Percentiles rank a stretch among this genome's conserved stretches.
phyloP scores from a whole-genome alignment of 2,329 filamentous ascomycete species.

The Botryotinia convoluta region DNA sequence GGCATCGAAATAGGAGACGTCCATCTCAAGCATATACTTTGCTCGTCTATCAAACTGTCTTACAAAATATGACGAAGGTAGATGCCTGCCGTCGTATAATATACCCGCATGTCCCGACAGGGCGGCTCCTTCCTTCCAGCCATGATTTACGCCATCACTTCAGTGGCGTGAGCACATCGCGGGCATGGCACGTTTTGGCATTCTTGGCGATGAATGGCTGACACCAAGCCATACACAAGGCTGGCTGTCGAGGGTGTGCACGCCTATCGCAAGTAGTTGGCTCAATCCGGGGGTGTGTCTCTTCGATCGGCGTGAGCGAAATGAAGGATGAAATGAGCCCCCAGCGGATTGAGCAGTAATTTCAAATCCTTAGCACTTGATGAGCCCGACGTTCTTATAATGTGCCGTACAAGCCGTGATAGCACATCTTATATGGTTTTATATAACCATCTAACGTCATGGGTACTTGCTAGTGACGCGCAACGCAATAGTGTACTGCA shows the following conservation, averaged over 20 bases:
- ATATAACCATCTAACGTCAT: background rate
- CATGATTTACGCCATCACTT: background rate
- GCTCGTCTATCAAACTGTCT: background rate
- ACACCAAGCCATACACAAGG: background rate
- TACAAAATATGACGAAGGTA: background rate
- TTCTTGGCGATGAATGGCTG: constrained; percentile 22
- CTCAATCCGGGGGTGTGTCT: background rate
- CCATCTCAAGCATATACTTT: background rate
- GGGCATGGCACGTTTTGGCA: constrained; percentile 18
- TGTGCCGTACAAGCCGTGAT: background rate
- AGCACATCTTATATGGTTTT: background rate
- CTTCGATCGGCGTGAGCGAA: background rate
- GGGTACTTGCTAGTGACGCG: background rate
- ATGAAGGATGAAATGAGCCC: background rate
- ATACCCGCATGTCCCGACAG: background rate
- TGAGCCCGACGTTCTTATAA: background rate
- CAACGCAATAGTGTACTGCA: background rate
- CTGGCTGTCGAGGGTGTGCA: background rate
- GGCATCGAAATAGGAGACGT: background rate
- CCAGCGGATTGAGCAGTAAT: background rate
- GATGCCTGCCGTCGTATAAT: too few species aligned
- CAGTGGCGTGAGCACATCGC: background rate
- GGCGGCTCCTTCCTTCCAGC: background rate
- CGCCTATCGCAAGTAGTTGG: background rate
- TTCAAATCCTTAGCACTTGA: background rate